Evolutionary conservation across 352 stramenopile genomes (phyloP), one percentile per base, ranked within the genome.

Genomic region (Pythium volutum): DNA sequence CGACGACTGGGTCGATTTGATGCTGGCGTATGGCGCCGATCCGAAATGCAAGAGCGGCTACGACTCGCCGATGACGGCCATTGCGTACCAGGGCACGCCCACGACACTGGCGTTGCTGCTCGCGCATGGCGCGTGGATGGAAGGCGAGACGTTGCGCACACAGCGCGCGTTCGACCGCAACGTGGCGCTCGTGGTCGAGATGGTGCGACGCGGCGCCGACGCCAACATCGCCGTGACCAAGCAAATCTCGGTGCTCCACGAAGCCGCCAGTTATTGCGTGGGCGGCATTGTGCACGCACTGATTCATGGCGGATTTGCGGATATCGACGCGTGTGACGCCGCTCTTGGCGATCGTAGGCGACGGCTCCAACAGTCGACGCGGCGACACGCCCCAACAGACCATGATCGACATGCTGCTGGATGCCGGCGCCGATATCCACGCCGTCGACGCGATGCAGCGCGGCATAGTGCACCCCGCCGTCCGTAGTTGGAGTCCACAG

Each of bases 11-110:
- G 34, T 53, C 0, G 10, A 14, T 16, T 4, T 43, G 20, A 39
- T 60, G 39, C 41, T 60, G 7, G 27, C 54, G 16, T 60, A 52
- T 41, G 54, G 54, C 27, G 54, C 54, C 10, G 54, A 60, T 18
- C 54, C 54, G 29, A 58, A 58, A 15, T 12, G 10, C 12, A 38
- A 39, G 5, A 4, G 14, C 25, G 12, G 8, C 1, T 34, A 46
- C 31, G 12, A 56, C 23, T 47, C 31, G 34, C 31, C 50, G 10
- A 6, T 48, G 14, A 10, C 22, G 7, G 16, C 51, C 11, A 38
- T 58, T 20, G 9, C 6, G 15, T 39, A 58, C 36, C 22, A 49
- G 10, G 38, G 51, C 18, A 38, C 41, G 15, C 14, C 34, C 20
- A 25, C 22, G 39, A 60, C 41, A 26, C 41, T 60, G 25, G 27